These are phyloP conservation scores for Aristolochia contorta DNA, from an alignment of 164 flowering plant species.

Conservation along the genomic window DNA sequence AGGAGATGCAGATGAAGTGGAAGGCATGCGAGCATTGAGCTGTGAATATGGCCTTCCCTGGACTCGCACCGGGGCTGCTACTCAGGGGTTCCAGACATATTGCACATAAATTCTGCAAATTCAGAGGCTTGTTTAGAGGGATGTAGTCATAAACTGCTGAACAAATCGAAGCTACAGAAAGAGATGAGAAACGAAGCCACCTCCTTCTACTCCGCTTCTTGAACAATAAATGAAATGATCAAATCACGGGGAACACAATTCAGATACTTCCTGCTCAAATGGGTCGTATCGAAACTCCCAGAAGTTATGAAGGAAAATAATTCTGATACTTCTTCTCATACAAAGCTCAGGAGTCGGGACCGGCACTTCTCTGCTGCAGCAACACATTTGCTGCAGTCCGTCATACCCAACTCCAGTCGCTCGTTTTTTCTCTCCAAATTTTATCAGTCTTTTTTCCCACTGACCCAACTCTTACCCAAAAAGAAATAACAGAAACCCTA, in stretches of 20 bases:
- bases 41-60: slow-evolving; percentile 69
- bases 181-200: background rate
- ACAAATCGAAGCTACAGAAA: background rate
- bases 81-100: slow-evolving; percentile 75
- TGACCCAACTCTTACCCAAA: background rate
- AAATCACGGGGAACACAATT: too few relatives aligned
- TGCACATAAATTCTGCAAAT: slow-evolving; percentile 62
- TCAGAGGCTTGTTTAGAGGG: background rate
- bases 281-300: too few relatives aligned
- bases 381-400: too few relatives aligned
- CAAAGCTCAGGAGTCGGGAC: too few relatives aligned
- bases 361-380: too few relatives aligned
- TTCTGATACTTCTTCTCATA: too few relatives aligned
- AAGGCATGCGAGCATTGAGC: slow-evolving; percentile 90
- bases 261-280: too few relatives aligned
- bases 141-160: background rate
- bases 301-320: too few relatives aligned
- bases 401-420: background rate
- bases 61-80: slow-evolving; percentile 31
- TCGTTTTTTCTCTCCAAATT: background rate
- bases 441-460: background rate
- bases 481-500: background rate
- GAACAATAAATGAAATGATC: too few relatives aligned
- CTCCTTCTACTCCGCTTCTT: background rate
- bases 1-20: slow-evolving; percentile 78